Conservation (phyloP, 75 land plant species). For the Picea glauca region DNA sequence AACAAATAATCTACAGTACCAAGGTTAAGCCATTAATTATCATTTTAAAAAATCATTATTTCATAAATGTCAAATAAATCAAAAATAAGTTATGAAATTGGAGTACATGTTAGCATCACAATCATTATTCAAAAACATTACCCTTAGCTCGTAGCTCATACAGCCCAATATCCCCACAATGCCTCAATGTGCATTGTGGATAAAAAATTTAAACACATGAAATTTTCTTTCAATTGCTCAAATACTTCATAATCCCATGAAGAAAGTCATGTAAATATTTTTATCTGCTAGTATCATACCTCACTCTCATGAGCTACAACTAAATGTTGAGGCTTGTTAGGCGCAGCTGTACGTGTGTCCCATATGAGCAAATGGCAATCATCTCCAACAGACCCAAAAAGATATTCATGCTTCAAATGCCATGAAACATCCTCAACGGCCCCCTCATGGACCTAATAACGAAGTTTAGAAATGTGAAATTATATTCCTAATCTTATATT, state of each 20-base stretch:
- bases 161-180: not conserved
- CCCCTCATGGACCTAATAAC: conserved; percentile 64
- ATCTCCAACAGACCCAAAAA: conserved; percentile 97
- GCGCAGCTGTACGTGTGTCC: conserved; percentile 59
- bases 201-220: not conserved
- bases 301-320: conserved; percentile 49
- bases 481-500: too few species aligned
- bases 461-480: too few species aligned
- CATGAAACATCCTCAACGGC: conserved; percentile 95
- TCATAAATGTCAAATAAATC: too few species aligned
- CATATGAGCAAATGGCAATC: conserved; percentile 76
- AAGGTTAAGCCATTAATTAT: too few species aligned
- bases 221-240: not conserved
- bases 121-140: not conserved
- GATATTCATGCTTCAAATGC: conserved; percentile 73
- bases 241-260: too few species aligned
- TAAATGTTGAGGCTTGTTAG: conserved; percentile 52
- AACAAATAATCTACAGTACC: too few species aligned
- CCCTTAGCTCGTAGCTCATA: not conserved
- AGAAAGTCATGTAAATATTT: not conserved
- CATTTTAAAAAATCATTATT: too few species aligned
- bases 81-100: too few species aligned
- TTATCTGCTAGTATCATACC: too few species aligned
- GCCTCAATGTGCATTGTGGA: not conserved
- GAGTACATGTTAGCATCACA: not conserved